Base-by-base conservation (phyloP, 108 stramenopile genomes). In the Bacterosira constricta region DNA sequence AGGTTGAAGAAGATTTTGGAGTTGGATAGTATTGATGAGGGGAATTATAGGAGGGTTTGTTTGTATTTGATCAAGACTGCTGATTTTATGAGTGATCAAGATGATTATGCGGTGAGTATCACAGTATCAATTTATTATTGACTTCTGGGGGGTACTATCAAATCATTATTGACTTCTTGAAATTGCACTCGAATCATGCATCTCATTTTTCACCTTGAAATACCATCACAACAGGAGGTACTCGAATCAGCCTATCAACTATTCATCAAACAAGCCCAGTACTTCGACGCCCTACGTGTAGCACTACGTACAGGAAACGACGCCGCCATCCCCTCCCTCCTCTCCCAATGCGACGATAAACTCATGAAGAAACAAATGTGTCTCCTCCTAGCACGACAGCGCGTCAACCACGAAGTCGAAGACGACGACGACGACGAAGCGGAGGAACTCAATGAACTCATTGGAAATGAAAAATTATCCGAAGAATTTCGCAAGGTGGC, bases 31-130 rank as follows among this genome's bases (percentile, higher is more conserved):
- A 91, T 99, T 37, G 97, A 99, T 81, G 93, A 97, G 60, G 85
- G 86, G 58, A 99, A 98, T 85, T 96, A 86, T 66, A 82, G 82
- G 60, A 88, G 99, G 44, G 93, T 99, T 25, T 98, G 98, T 80
- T 81, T 97, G 37, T 99, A 99, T 77, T 83, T 99, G 30, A 80
- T 98, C 75, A 97, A 98, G 85, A 94, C 96, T 46, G 96, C 96
- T 6, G 96, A 96, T 73, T 99, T 91, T 76, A 90, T 97, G 91
- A 81, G 85, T 1, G 96, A 96, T 82, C 92, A 90, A 0, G 98
- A 98, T 75, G 96, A 96, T 73, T 73, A 93, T 64, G 63, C 71
- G 72, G 91, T 90, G 76, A 71, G 89, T 83, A n/a, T 34, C 6
- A 34, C 4, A 30, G 38, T 12, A 27, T 66, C 27, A 6, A 21